phyloP scores from a whole-genome alignment of 1,284 basidiomycete species.

The Testicularia cyperi region DNA sequence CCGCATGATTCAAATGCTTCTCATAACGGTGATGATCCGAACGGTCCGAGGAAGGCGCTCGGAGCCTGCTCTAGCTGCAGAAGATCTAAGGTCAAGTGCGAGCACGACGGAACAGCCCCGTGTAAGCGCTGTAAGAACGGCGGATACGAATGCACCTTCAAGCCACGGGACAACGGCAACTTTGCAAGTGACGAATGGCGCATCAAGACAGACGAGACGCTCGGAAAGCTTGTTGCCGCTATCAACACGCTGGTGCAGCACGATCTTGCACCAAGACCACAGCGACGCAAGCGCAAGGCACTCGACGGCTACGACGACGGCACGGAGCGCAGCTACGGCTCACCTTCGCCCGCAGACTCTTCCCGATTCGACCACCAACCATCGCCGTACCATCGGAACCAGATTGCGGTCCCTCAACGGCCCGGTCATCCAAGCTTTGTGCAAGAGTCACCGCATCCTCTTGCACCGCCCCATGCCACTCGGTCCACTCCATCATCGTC shows the following conservation, averaged over 20 bases:
- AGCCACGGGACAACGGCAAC: constrained; percentile 10
- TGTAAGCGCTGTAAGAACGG: constrained; percentile 20
- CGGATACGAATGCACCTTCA: constrained; percentile 21
- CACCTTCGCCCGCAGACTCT: no score
- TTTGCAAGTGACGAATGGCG: constrained; percentile 19
- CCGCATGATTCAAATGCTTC: no score
- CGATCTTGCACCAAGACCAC: not conserved
- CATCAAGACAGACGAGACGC: constrained; percentile 22
- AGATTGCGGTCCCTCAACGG: no score
- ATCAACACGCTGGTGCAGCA: constrained; percentile 17
- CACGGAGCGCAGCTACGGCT: no score
- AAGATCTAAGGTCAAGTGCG: constrained; percentile 21
- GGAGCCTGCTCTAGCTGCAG: constrained; percentile 23
- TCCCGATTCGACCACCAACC: no score
- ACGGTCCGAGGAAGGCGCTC: not conserved
- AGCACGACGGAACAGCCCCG: constrained; percentile 14
- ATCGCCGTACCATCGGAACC: no score
- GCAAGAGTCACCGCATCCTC: no score
- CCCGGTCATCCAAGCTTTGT: no score
- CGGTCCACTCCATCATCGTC: no score
- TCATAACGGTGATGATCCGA: no score
- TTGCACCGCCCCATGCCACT: no score
- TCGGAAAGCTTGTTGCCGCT: constrained; percentile 11
- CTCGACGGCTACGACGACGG: no score
- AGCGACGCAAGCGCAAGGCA: constrained; percentile 1